Percentiles rank a stretch among this genome's conserved stretches.
These are phyloP conservation scores for Colletotrichum sp. DNA, from an alignment of 2,329 filamentous ascomycete genomes.

Conservation along the genomic window DNA sequence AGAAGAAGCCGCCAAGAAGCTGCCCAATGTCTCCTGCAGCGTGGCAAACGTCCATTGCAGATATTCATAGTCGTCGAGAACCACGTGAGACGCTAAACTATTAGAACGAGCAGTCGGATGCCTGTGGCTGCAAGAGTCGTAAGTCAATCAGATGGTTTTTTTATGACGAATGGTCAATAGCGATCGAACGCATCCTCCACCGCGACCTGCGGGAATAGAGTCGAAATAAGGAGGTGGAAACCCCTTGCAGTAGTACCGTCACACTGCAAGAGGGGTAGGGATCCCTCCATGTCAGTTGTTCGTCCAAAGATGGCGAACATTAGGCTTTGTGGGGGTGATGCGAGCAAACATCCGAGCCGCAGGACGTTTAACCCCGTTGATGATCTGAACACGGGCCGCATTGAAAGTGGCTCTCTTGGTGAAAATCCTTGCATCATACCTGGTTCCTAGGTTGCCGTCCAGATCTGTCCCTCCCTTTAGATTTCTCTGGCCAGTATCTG, in stretches of 20 bases:
- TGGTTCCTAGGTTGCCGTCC: neutral
- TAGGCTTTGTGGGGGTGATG: neutral
- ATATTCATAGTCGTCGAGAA: neutral
- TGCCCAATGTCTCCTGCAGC: neutral
- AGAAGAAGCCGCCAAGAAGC: neutral
- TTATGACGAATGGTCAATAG: neutral
- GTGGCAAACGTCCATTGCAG: neutral
- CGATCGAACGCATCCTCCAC: neutral
- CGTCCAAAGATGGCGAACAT: neutral
- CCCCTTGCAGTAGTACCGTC: neutral
- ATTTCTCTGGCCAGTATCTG: neutral
- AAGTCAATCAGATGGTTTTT: neutral
- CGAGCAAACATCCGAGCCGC: neutral
- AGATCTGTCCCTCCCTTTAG: neutral
- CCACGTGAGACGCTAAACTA: neutral
- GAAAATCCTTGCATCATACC: neutral
- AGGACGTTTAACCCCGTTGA: neutral
- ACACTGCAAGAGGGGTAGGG: neutral
- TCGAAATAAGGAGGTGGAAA: neutral
- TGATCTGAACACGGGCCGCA: neutral
- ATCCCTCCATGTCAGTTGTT: neutral
- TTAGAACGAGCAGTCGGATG: neutral
- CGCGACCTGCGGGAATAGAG: neutral
- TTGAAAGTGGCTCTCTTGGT: neutral
- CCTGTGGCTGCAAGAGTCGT: neutral